Conservation (phyloP, 257 asterid genomes). For the Avicennia marina region DNA sequence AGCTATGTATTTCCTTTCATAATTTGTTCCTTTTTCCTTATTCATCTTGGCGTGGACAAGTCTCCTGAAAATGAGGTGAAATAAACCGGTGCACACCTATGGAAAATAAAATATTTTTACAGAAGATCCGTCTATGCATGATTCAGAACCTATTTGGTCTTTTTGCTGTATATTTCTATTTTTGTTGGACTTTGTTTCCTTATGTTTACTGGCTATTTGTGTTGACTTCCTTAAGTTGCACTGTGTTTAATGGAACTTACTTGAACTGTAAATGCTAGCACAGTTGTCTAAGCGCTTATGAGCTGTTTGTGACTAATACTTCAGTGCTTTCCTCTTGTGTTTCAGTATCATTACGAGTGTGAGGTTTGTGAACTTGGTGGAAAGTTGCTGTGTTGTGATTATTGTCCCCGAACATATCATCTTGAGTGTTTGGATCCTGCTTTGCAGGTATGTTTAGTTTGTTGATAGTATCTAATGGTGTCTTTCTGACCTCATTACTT, state of each 20-base stretch:
- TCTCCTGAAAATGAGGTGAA: background rate
- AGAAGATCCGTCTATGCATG: background rate
- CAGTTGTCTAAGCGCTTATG: too few relatives aligned
- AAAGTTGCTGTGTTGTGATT: slow-evolving; percentile 8
- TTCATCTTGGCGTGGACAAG: background rate
- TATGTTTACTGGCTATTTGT: background rate
- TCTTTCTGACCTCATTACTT: too few relatives aligned
- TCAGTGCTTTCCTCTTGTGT: background rate
- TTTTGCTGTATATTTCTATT: slow-evolving; percentile 1
- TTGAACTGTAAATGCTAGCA: too few relatives aligned
- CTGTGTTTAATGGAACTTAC: too few relatives aligned
- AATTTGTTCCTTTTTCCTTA: background rate
- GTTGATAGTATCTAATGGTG: background rate
- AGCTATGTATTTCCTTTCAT: slow-evolving; percentile 14
- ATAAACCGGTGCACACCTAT: background rate
- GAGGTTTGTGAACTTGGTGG: slow-evolving; percentile 20
- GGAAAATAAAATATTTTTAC: background rate
- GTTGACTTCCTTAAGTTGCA: too few relatives aligned
- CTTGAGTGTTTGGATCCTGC: slow-evolving; percentile 14
- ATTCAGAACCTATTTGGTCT: slow-evolving; percentile 3
- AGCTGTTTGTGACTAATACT: too few relatives aligned
- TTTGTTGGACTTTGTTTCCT: background rate
- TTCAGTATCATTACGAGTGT: slow-evolving; percentile 24
- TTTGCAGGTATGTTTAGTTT: background rate
- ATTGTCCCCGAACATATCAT: slow-evolving; percentile 12